Base-by-base conservation (phyloP, 2,329 filamentous ascomycete species). In the Tolypocladium ophioglossoides region DNA sequence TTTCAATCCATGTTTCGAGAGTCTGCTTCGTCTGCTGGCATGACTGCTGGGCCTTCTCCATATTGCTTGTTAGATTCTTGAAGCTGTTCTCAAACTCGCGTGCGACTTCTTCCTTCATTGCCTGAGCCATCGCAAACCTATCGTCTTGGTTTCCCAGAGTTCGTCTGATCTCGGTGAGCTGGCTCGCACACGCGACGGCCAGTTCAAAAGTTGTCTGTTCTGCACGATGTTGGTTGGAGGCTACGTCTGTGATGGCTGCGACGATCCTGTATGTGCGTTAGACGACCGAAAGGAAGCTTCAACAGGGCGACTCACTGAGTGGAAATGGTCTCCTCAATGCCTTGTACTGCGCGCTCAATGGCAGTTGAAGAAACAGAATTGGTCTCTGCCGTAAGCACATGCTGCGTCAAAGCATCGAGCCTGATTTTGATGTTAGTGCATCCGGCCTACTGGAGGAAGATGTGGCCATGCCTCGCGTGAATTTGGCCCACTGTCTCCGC, bases 11-110 rank as follows among this genome's bases (percentile, higher is more conserved):
- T 9, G 54, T 48, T 24, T 52, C 46, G 24, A 66, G 24, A 24
- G 52, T 22, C 3, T 57, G 53, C 20, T 58, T 57, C 14, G 62
- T 55, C 30, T 59, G 37, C 22, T 62, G 51, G 47, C 56, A 63
- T 9, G 32, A 49, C 24, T 55, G 56, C 20, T 55, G 57, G 9
- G 58, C 34, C 2, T 32, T 49, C 35, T 54, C 49, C 30, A 59
- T 9, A 12, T 46, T 46, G 9, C n/a, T 22, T 24, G 38, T 24
- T 24, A 56, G 37, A 34, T 41, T 34, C 12, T 41, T 20, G 30
- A 56, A 37, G 10, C 9, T 20, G n/a, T 38, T 14, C 9, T 41
- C 39, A 4, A 54, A 35, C 2, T 49, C 18, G 6, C 37, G 24
- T 10, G 38, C 40, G 20, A 11, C 20, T 22, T 51, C 35, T 8